Evolutionary conservation across 2,329 filamentous ascomycete genomes (phyloP), one percentile per base, ranked within the genome.

Genomic region (Didymella glomerata): DNA sequence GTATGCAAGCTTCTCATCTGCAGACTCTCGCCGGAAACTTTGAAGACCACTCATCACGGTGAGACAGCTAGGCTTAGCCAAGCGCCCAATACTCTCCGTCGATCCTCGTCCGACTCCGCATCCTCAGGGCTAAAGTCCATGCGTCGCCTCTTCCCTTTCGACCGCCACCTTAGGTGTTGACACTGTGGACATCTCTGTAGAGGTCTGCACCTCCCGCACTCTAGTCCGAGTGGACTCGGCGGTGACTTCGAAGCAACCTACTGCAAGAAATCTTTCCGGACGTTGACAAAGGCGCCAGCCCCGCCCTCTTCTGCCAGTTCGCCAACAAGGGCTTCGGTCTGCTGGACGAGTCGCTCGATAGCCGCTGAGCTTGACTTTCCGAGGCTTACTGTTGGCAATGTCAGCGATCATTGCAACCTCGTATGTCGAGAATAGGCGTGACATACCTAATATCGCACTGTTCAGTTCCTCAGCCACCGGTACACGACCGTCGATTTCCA

Each of bases 391-490:
- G n/a, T 52, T 7, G 20, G 20, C 7, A 9, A 3, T 4, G 68
- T 79, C 67, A 78, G 71, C 68, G 61, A 40, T 11, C 16, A 2
- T 4, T 11, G 4, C 14, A 13, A 2, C 3, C 13, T 16, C 4
- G 32, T 16, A 5, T 16, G 6, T 34, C 6, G 32, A 14, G 13
- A 6, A 34, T 16, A 2, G 13, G 14, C 13, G 14, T 16, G 16
- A 73, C 67, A 44, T 71, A 96, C 93, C 88, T 60, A 99, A 78
- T 68, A 99, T 97, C 46, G 92, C 93, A 61, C 92, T 91, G 77
- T 98, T 98, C 56, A 99, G 82, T 76, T 97, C 93, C 79, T 99
- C 95, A 9, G 93, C 93, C 40, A 98, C 92, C 18, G 87, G 83
- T 18, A 88, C 86, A 42, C 95, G 83, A 1, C 91, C 92, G 51